Percentiles rank a stretch among this genome's conserved stretches.
Evolutionary conservation across 345 rosid species (phyloP).

Genomic region (Brassica carinata): DNA sequence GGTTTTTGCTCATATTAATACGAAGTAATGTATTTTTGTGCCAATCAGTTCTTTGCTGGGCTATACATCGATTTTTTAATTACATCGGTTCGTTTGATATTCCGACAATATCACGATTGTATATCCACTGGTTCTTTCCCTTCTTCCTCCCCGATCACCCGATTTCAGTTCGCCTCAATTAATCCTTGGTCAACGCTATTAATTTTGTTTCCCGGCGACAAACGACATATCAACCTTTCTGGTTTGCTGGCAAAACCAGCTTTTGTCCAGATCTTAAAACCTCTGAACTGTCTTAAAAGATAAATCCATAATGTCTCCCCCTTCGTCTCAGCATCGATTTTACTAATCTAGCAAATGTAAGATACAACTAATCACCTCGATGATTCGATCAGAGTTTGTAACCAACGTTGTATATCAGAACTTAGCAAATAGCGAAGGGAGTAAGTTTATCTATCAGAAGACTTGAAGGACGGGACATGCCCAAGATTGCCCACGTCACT

Average conservation of each 20-base stretch:
- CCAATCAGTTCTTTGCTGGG: too few relatives aligned
- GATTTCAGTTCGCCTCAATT: not conserved
- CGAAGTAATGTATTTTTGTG: too few relatives aligned
- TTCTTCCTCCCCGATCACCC: not conserved
- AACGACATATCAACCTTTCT: not conserved
- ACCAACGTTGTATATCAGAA: not conserved
- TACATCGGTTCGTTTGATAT: too few relatives aligned
- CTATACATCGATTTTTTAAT: too few relatives aligned
- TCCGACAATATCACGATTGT: not conserved
- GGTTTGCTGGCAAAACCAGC: slow-evolving; percentile 3
- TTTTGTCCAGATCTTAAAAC: not conserved
- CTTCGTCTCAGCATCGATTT: slow-evolving; percentile 6
- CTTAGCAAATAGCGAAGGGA: not conserved
- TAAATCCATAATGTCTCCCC: not conserved
- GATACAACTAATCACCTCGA: not conserved
- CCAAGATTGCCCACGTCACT: not conserved
- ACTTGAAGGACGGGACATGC: not conserved
- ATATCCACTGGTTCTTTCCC: not conserved
- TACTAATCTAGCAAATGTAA: not conserved
- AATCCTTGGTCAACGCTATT: not conserved
- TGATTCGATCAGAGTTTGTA: not conserved
- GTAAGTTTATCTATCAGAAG: not conserved
- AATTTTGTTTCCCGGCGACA: not conserved
- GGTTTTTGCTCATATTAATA: too few relatives aligned
- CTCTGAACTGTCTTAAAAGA: not conserved